Evolutionary conservation across 1,284 basidiomycete genomes (phyloP), one percentile per base, ranked within the genome.

Genomic region (Pascua sp.): DNA sequence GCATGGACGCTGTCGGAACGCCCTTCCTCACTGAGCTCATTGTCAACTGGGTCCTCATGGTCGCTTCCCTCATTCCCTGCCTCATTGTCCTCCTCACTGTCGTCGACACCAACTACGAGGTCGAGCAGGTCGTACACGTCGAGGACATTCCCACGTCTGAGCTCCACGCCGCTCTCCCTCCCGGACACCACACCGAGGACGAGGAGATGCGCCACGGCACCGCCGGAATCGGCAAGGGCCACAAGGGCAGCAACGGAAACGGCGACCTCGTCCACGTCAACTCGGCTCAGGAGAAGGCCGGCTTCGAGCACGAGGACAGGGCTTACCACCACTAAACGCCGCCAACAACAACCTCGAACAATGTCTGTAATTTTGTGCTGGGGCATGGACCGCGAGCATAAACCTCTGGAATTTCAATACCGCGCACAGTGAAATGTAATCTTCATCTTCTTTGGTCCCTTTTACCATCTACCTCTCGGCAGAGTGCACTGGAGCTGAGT

Each of bases 41-140:
- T 76, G 95, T 98, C 83, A 98, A 98, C 80, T 95, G 95, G n/a
- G 95, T 95, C 56, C 95, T 91, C 2, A 82, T 98, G 62, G 81
- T 96, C 58, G 89, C 95, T 43, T 95, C 69, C 8, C 64, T 75
- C 15, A 67, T 68, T 12, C 62, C 70, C 42, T 63, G 58, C 42
- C 64, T 61, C 42, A 47, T 62, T 39, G 69, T 75, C 45, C 60
- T 75, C 47, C 63, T 54, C 51, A 54, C 54, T 13, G 54, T 57
- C 59, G 57, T 57, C 40, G 69, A 73, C 24, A 63, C 68, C 42
- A 71, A 67, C 62, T 67, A 71, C 62, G 67, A 66, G 15, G 61
- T 59, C 41, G 59, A 60, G 50, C 32, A 52, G 15, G 44, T 47
- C n/a, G 53, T 69, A 55, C 61, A 65, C 42, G 69, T 72, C 50